These are phyloP conservation scores for Elsinoe batatas DNA, from an alignment of 2,329 filamentous ascomycete species.

Conservation along the genomic window DNA sequence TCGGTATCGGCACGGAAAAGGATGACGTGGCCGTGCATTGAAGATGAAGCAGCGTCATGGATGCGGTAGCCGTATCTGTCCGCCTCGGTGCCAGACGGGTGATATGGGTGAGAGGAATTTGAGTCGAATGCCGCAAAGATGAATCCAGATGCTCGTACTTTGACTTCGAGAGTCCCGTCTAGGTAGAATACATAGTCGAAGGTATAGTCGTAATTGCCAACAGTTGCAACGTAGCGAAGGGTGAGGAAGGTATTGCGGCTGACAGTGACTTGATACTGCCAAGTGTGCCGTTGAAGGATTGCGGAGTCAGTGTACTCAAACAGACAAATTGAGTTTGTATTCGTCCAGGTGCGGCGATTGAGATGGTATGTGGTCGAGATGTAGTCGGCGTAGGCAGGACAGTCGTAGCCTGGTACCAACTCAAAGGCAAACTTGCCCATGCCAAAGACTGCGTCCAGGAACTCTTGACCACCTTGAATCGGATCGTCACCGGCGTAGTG, in stretches of 20 bases:
- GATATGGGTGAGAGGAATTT: slow-evolving; percentile 26
- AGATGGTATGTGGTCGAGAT: slow-evolving; percentile 38
- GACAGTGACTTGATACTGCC: slow-evolving; percentile 32
- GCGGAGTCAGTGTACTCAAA: slow-evolving; percentile 45
- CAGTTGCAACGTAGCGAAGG: slow-evolving; percentile 39
- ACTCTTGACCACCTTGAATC: slow-evolving; percentile 32
- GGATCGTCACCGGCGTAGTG: slow-evolving; percentile 43
- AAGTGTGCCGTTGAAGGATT: slow-evolving; percentile 42
- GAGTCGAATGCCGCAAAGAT: slow-evolving; percentile 42
- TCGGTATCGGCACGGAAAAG: slow-evolving; percentile 35
- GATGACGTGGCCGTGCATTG: slow-evolving; percentile 32
- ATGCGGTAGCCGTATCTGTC: slow-evolving; percentile 32
- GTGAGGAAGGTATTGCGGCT: slow-evolving; percentile 38
- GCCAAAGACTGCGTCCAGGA: slow-evolving; percentile 24
- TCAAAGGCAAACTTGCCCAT: slow-evolving; percentile 41
- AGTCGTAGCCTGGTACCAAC: slow-evolving; percentile 44
- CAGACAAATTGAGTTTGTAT: slow-evolving; percentile 44
- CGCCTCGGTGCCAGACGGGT: slow-evolving; percentile 23
- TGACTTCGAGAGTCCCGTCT: slow-evolving; percentile 44
- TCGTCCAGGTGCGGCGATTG: slow-evolving; percentile 34
- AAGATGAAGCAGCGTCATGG: slow-evolving; percentile 29
- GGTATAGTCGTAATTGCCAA: slow-evolving; percentile 48
- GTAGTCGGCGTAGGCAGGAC: slow-evolving; percentile 43
- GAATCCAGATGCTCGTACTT: slow-evolving; percentile 45
- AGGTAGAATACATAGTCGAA: slow-evolving; percentile 44